Evolutionary conservation across 306 rosid species (phyloP), one percentile per base, ranked within the genome.

Genomic region (Sicyos baderoa): DNA sequence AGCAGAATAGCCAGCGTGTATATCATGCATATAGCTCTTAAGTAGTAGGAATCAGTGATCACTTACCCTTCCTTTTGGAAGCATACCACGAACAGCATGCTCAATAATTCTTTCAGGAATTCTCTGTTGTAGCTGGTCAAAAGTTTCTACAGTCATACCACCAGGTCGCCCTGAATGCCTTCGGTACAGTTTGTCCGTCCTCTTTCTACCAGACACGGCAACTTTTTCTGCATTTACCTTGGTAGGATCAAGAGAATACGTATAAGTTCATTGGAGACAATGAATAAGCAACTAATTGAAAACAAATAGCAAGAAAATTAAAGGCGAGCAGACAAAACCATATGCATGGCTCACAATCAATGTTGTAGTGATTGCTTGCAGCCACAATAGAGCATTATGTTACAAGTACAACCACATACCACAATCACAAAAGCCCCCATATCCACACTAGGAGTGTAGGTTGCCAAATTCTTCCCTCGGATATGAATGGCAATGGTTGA

Each of bases 41-140:
- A 71, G 53, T 54, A 55, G 67, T n/a, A 44, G n/a, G 44, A 58
- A 73, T 21, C 42, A 35, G 2, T 35, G 42, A 35, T 35, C 52
- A 82, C 99, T 77, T 79, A 94, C 99, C 96, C 99, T 88, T 70
- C 96, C 97, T 76, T 94, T 93, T 1, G 97, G 99, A 81, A 94
- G 99, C 99, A 94, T 94, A 45, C 99, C 99, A 17, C 96, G 96
- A 79, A 93, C 99, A 74, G 99, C 99, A 72, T 93, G 99, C 72
- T 93, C 97, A 25, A 90, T 67, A 78, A 93, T 90, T 79, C 99
- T 85, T 76, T 93, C 99, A 4, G 99, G 99, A 76, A 93, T 88
- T 76, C 99, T 84, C 65, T 87, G 86, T 79, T 93, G 99, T 70
- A 93, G 83, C 78, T 93, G 97, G 72, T 85, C 84, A 85, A 93